Evolutionary conservation across 257 asterid genomes (phyloP).

Genomic region (Penstemon davidsonii): DNA sequence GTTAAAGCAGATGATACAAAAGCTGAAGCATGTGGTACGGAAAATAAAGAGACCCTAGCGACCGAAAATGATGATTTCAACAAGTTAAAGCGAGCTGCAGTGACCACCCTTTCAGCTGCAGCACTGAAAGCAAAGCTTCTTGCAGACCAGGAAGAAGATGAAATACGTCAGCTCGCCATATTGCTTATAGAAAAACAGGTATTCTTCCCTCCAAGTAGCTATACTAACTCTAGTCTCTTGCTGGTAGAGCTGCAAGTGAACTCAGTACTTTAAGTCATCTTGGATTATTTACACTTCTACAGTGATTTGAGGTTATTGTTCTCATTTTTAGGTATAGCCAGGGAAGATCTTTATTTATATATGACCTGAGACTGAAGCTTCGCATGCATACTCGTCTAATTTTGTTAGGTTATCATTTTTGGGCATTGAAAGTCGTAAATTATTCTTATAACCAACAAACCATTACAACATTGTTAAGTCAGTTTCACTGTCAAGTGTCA

Average conservation of each 20-base stretch:
- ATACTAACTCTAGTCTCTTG: background rate
- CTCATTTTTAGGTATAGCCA: background rate
- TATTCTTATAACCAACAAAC: background rate
- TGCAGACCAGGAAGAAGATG: constrained; percentile 92
- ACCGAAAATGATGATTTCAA: constrained; percentile 38
- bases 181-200: constrained; percentile 87
- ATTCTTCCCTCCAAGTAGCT: constrained; percentile 19
- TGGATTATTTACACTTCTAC: constrained; percentile 13
- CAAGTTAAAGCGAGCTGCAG: constrained; percentile 75
- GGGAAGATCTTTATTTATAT: background rate
- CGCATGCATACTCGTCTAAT: background rate
- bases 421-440: background rate
- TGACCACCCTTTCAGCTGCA: constrained; percentile 88
- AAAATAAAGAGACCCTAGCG: constrained; percentile 40
- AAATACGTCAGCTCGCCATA: constrained; percentile 76
- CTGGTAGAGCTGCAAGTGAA: constrained; percentile 22
- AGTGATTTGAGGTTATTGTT: constrained; percentile 15
- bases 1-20: constrained; percentile 40
- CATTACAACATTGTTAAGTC: background rate
- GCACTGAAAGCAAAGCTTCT: constrained; percentile 96
- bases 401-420: background rate
- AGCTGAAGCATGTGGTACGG: constrained; percentile 33
- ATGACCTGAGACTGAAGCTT: background rate
- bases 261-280: constrained; percentile 22
- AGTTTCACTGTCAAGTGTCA: background rate